Base-by-base conservation (phyloP, 2,329 filamentous ascomycete genomes). In the Colletotrichum nymphaeae region DNA sequence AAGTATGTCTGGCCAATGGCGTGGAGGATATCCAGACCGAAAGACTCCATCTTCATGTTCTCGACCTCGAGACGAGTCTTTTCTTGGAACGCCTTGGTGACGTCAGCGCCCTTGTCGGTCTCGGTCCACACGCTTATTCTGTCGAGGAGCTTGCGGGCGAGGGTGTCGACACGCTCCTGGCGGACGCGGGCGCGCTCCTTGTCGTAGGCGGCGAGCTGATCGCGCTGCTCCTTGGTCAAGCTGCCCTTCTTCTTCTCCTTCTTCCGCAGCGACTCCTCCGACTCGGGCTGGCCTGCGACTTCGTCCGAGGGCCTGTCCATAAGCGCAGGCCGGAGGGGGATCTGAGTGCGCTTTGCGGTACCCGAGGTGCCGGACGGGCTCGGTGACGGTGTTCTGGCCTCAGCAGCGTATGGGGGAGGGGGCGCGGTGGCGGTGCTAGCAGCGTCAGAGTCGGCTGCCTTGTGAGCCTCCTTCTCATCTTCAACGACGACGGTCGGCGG, bases 21-120 rank as follows among this genome's bases (percentile, higher is more conserved):
- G 83, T 98, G 96, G 62, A 98, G 88, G 77, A 98, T 98, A 76
- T 99, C 97, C 55, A 99, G 88, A 64, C 97, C 97, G 78, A 99
- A 99, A 0, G 94, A 97, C 85, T 99, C 97, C 95, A 99, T 99
- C 88, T 98, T 99, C 78, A 99, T 88, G 81, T 98, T 97, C 86
- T 99, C 97, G 30, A 97, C 94, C 85, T 99, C 97, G 53, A 98
- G 91, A 53, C 93, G 91, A 77, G 94, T 98, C 90, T 99, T 98
- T 81, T 96, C 94, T 82, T 95, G 93, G 87, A 98, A 99, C 0
- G 97, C 94, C 71, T 86, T 86, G 42, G 96, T 98, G 73, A 98
- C 94, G 78, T 97, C 95, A 16, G 84, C 75, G 58, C 93, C 91
- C 86, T 97, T 97, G 85, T 98, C 97, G 4, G 96, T 98, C 87